Base-by-base conservation (phyloP, 2,329 filamentous ascomycete species). In the Aspergillus sojae region DNA sequence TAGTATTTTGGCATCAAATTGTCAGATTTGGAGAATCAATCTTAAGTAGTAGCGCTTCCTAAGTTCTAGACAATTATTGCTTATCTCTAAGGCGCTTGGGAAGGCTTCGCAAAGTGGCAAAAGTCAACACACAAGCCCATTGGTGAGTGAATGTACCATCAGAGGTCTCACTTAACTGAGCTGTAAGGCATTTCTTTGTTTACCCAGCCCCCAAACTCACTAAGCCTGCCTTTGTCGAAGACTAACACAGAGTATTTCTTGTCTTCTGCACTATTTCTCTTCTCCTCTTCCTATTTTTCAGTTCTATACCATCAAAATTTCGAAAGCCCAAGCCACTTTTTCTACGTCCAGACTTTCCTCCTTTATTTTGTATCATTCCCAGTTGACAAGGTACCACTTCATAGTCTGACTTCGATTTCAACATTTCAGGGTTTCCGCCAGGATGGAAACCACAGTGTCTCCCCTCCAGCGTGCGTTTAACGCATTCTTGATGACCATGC, bases 391-490 rank as follows among this genome's bases (percentile, higher is more conserved):
- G 48, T 60, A 30, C 36, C 26, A 16, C 30, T 21, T 26, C 39
- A 46, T 21, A 34, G 10, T 32, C 12, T 54, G 14, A 26, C 14
- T 52, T 52, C n/a, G 16, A 32, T 32, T 12, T 19, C 48, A 30
- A n/a, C 6, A 5, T n/a, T 30, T 57, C 34, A 45, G 45, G 45
- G 46, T 60, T 56, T 46, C 30, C 26, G 21, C 46, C 53, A 63
- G 61, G 55, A 66, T 69, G 68, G 68, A 65, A 30, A 65, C 60
- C 57, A 36, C 63, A 56, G 61, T 65, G 11, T 64, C 66, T 61
- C 67, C 67, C 39, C 66, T 72, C 54, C 69, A 73, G 60, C 66
- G 62, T 43, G 71, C 71, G 30, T 71, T 74, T 63, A 70, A 70
- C 60, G 61, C 67, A 48, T 70, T 73, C 48, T 64, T 74, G 62